Percentiles rank a stretch among this genome's conserved stretches.
Conservation (phyloP, 139 green algal genomes). For the Auxenochlorella pyrenoidosa region DNA sequence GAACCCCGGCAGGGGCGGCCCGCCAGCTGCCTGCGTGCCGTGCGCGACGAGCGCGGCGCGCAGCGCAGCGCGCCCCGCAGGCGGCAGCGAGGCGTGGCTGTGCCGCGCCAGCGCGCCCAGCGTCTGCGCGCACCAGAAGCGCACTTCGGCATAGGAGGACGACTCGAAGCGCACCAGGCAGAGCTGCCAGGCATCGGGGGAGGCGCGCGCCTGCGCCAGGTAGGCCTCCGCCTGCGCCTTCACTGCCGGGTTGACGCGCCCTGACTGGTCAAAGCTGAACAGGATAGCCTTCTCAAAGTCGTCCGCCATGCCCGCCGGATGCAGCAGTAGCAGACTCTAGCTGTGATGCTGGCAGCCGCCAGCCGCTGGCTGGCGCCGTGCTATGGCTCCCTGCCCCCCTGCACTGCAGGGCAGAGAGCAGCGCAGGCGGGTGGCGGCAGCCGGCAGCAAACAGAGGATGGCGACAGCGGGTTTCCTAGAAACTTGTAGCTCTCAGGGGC, state of each 20-base stretch:
- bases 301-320: slow-evolving; percentile 66
- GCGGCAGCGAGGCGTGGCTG: slow-evolving; percentile 16
- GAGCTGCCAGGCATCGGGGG: slow-evolving; percentile 73
- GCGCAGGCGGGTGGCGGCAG: too few relatives aligned
- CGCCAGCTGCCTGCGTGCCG: not conserved
- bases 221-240: slow-evolving; percentile 78
- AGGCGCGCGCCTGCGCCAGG: slow-evolving; percentile 64
- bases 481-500: too few relatives aligned
- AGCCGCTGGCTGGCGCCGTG: not conserved
- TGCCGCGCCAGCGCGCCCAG: not conserved
- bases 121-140: slow-evolving; percentile 91
- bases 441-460: too few relatives aligned
- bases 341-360: not conserved
- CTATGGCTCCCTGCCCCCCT: not conserved
- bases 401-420: not conserved
- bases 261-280: slow-evolving; percentile 88
- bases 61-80: not conserved
- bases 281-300: slow-evolving; percentile 95
- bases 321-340: not conserved
- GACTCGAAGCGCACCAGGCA: slow-evolving; percentile 79
- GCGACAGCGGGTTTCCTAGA: too few relatives aligned
- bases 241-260: slow-evolving; percentile 54
- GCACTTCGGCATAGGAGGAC: slow-evolving; percentile 84
- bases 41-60: slow-evolving; percentile 28
- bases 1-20: slow-evolving; percentile 69